Percentiles rank a stretch among this genome's conserved stretches.
phyloP scores from a whole-genome alignment of 331 rosid genomes.

The Pyrus hybrid region DNA sequence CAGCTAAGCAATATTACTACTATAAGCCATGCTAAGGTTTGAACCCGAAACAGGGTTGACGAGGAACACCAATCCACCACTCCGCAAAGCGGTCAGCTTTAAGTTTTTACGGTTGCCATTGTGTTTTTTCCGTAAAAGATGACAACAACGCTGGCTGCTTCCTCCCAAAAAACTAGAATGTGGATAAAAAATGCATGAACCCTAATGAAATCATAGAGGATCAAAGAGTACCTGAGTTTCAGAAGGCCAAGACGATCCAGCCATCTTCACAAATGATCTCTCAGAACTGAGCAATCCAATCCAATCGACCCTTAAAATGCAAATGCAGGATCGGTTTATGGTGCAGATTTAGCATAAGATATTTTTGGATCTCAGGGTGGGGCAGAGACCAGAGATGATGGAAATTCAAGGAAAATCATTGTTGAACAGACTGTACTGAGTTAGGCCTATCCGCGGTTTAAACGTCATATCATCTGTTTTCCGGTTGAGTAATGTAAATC shows the following conservation, averaged over 20 bases:
- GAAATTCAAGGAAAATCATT: background rate
- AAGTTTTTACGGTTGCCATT: background rate
- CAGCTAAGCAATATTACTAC: background rate
- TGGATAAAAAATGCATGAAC: background rate
- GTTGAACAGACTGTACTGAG: background rate
- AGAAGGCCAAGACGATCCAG: conserved; percentile 36
- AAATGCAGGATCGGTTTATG: background rate
- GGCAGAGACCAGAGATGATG: background rate
- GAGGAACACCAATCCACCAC: background rate
- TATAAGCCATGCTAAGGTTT: background rate
- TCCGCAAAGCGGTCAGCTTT: background rate
- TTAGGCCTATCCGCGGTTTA: background rate
- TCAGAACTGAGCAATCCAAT: background rate
- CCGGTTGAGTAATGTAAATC: too few species aligned
- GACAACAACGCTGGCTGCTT: background rate
- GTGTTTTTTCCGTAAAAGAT: background rate
- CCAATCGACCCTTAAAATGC: background rate
- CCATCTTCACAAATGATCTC: conserved; percentile 17
- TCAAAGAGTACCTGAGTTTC: conserved; percentile 28
- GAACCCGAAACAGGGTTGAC: background rate
- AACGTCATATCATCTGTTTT: background rate
- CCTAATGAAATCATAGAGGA: background rate
- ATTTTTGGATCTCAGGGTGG: background rate
- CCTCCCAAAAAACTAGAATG: background rate
- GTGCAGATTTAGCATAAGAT: background rate